Conservation (phyloP, 2,329 filamentous ascomycete species). For the Ceratocystis cubensis region DNA sequence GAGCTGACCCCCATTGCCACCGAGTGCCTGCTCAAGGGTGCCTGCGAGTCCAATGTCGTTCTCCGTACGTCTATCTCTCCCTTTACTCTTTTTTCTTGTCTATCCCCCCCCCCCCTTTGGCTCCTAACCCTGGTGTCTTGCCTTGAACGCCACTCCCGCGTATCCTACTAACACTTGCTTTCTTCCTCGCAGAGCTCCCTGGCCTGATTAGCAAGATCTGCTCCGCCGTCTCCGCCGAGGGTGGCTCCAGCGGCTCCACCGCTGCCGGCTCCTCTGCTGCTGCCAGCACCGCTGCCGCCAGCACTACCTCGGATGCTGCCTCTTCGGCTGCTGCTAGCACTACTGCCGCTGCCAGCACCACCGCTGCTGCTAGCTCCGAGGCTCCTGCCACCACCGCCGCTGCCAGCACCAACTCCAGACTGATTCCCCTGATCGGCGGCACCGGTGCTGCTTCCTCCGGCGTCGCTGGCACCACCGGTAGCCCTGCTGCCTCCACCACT, state of each 20-base stretch:
- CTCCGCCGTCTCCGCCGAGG: constrained; percentile 21
- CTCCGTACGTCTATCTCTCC: constrained; percentile 26
- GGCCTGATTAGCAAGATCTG: constrained; percentile 25
- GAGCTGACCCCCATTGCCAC: constrained; percentile 15
- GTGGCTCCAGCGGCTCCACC: constrained; percentile 20
- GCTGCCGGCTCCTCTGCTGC: constrained; percentile 19
- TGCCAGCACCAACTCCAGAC: neutral
- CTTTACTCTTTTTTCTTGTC: neutral
- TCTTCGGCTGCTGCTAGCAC: neutral
- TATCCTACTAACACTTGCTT: constrained; percentile 17
- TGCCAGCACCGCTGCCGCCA: constrained; percentile 21
- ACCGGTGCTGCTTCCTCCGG: neutral
- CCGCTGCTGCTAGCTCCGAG: neutral
- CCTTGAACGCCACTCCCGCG: no score
- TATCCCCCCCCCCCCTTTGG: no score
- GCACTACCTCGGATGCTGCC: constrained; percentile 8
- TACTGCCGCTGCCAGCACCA: neutral
- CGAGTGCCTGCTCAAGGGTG: constrained; percentile 21
- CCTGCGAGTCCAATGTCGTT: constrained; percentile 29
- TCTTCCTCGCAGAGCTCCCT: constrained; percentile 22
- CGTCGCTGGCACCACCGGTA: constrained; percentile 15
- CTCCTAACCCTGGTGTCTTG: no score
- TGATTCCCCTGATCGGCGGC: neutral
- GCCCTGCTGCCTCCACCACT: constrained; percentile 22
- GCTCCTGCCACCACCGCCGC: neutral